Conservation (phyloP, 139 green algal genomes). For the Coelastrella sp. region DNA sequence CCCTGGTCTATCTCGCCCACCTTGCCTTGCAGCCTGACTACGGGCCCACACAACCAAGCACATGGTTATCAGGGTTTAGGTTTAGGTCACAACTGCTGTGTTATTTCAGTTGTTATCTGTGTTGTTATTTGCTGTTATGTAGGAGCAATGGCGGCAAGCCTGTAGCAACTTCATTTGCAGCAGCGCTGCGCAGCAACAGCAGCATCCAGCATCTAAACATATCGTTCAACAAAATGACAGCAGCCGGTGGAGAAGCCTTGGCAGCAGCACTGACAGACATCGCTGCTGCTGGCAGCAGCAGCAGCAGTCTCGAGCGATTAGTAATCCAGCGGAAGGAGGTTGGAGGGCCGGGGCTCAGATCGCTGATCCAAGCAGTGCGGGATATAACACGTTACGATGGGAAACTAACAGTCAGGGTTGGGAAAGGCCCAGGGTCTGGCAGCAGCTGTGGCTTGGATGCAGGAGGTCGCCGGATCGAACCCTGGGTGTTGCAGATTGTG, state of each 20-base stretch:
- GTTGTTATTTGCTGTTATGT: not conserved
- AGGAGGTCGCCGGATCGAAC: not conserved
- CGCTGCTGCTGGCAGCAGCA: slow-evolving; percentile 20
- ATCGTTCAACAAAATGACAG: slow-evolving; percentile 33
- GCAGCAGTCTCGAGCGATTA: slow-evolving; percentile 26
- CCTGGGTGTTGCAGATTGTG: slow-evolving; percentile 6
- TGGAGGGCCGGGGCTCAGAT: not conserved
- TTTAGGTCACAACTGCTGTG: not conserved
- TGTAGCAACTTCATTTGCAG: slow-evolving; percentile 13
- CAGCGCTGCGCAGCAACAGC: not conserved
- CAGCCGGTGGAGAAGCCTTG: slow-evolving; percentile 11
- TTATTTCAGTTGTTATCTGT: not conserved
- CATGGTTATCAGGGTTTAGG: not conserved
- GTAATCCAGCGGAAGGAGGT: slow-evolving; percentile 36
- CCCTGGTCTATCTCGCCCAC: too few species aligned
- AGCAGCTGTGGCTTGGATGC: not conserved
- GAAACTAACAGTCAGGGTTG: slow-evolving; percentile 10
- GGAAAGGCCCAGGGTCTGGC: slow-evolving; percentile 2
- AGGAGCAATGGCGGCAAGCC: slow-evolving; percentile 9
- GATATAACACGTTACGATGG: slow-evolving; percentile 1
- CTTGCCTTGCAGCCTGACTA: too few species aligned
- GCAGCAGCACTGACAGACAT: slow-evolving; percentile 25
- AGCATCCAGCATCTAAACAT: slow-evolving; percentile 15
- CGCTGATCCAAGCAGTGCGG: not conserved
- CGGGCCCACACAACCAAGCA: too few species aligned